Conservation (phyloP, 306 rosid species). For the Hylodesmum podocarpum region DNA sequence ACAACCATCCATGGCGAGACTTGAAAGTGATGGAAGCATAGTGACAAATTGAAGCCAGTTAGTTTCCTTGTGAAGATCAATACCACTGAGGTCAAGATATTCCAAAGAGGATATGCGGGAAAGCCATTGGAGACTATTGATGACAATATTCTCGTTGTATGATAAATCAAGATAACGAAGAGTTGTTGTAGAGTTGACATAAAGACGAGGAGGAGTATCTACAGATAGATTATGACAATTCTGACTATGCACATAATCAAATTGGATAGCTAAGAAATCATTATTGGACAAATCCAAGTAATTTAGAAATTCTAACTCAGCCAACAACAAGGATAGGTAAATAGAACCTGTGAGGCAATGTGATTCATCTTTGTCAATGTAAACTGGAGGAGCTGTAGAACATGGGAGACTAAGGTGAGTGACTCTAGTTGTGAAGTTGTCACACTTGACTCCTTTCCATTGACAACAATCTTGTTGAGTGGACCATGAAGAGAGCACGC, state of each 20-base stretch:
- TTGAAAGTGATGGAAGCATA: no score
- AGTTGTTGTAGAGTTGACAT: no score
- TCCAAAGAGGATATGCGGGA: no score
- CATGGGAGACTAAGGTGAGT: neutral
- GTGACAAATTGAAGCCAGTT: no score
- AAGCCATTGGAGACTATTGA: no score
- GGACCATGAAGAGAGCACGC: neutral
- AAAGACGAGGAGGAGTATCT: neutral
- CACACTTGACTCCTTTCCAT: constrained; percentile 1
- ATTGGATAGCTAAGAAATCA: neutral
- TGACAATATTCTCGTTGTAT: no score
- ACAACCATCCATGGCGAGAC: no score
- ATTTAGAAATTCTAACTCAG: neutral
- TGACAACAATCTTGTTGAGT: neutral
- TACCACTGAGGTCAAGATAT: no score
- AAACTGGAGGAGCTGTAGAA: neutral
- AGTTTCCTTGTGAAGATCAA: no score
- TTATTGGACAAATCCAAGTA: neutral
- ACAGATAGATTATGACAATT: neutral
- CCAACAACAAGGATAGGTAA: neutral
- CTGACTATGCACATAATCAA: neutral
- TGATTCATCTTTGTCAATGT: neutral
- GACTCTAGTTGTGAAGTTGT: neutral
- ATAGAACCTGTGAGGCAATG: neutral
- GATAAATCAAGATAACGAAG: no score